Evolutionary conservation across 2,329 filamentous ascomycete genomes (phyloP), one percentile per base, ranked within the genome.

Genomic region (Cercospora nicotianae): DNA sequence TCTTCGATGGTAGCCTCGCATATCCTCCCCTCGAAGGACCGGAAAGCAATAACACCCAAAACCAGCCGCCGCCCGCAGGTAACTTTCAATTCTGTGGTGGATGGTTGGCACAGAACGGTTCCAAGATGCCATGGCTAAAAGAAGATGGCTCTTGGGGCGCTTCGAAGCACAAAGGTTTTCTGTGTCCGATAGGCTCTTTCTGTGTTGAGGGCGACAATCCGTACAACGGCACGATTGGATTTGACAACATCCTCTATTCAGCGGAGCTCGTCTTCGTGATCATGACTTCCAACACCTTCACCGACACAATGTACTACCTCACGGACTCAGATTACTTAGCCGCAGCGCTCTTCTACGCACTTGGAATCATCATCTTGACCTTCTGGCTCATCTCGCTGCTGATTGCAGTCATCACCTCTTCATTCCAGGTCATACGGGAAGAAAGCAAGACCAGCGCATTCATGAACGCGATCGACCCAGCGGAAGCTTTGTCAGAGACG

Each of bases 201-300:
- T 99, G 95, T 76, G 84, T 97, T 18, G 88, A 97, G 79, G 88
- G 90, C 67, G 76, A 81, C 2, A 96, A 91, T 75, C 95, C 95
- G 0, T 93, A 87, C 78, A 92, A 92, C 74, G 89, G 88, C 62
- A 99, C 95, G 0, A 87, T 97, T 74, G 96, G 90, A 78, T 99
- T 98, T 76, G 95, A 99, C 82, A 94, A 98, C 77, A 96, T 99
- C 48, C 81, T 92, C 31, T 90, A 98, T 71, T 97, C 94, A 0
- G 82, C 98, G 63, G 93, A 99, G 80, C 84, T 98, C 67, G 94
- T 99, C 2, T 99, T 99, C 77, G 93, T 99, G 62, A 90, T 99
- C 77, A 99, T 99, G 92, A 97, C 93, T 75, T 94, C 93, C 60
- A 99, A 99, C 78, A 99, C 95, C 0, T 99, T 96, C 80, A 91